Base-by-base conservation (phyloP, 129 eudicot species). In the Kitagawia praeruptora region DNA sequence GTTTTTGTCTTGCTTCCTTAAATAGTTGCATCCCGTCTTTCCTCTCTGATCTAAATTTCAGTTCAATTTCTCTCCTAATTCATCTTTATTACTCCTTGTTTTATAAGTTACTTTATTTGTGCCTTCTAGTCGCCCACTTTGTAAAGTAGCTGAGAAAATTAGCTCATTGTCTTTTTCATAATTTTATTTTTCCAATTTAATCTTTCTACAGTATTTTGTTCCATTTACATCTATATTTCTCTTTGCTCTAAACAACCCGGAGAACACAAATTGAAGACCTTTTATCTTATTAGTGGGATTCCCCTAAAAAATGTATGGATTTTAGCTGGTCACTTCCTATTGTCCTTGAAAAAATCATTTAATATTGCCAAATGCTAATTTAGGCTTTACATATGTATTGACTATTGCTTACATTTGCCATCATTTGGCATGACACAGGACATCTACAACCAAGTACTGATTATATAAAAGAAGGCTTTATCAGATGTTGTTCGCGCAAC, bases 391-490 rank as follows among this genome's bases (percentile, higher is more conserved):
- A 56, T 74, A n/a, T 44, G 28, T 41, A 41, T 18, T 6, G 31
- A 56, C 16, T 74, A 27, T n/a, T 10, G 40, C 21, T 44, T 25
- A n/a, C 34, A 4, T 39, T 19, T 21, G 0, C 9, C 48, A 21
- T 74, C 31, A 25, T 74, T 74, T 25, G 77, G 48, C 75, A 40
- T 25, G 11, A 18, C 37, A 74, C 77, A 74, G 77, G 77, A 45
- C 77, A 45, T 28, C 77, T 14, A 74, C 77, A 45, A 15, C 77
- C 77, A 74, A 74, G 77, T 45, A 46, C 16, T 74, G 41, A 74
- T n/a, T 42, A 64, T 70, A 70, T 74, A 5, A 74, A 18, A 72
- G 58, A 45, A 42, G 77, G 77, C 40, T n/a, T 45, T 73, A 16
- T n/a, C 31, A 49, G 58, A 74, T 74, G 54, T 11, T 8, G 8